phyloP scores from a whole-genome alignment of 164 flowering plant genomes.

The Vitis riparia region DNA sequence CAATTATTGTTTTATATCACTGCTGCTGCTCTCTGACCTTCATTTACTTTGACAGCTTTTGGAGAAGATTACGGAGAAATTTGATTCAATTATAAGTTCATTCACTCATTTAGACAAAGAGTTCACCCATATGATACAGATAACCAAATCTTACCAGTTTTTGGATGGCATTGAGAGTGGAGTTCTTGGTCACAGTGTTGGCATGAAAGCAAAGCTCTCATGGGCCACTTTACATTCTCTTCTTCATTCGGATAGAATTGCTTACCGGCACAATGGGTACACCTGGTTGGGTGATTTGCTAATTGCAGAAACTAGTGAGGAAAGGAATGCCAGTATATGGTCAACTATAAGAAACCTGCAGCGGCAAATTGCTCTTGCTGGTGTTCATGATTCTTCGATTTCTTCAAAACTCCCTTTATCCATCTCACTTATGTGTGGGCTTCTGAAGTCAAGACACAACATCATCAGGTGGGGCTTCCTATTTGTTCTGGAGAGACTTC shows the following conservation, averaged over 20 bases:
- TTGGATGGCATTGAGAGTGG: slow-evolving; percentile 49
- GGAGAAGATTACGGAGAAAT: slow-evolving; percentile 62
- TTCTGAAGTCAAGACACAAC: slow-evolving; percentile 79
- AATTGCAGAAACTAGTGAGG: slow-evolving; percentile 69
- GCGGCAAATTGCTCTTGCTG: slow-evolving; percentile 60
- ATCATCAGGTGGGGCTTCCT: slow-evolving; percentile 88
- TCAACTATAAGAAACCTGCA: slow-evolving; percentile 60
- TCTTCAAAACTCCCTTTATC: slow-evolving; percentile 67
- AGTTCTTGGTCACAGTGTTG: slow-evolving; percentile 30
- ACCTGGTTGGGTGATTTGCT: slow-evolving; percentile 93
- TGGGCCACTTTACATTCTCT: slow-evolving; percentile 98
- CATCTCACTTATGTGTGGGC: slow-evolving; percentile 84
- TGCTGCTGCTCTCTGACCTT: slow-evolving; percentile 8
- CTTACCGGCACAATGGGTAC: slow-evolving; percentile 87
- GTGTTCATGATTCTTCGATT: slow-evolving; percentile 53
- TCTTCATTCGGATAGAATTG: slow-evolving; percentile 82
- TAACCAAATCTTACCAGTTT: slow-evolving; percentile 68
- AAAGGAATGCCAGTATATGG: slow-evolving; percentile 47
- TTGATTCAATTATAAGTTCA: slow-evolving; percentile 64
- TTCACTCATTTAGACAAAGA: slow-evolving; percentile 78
- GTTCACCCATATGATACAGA: slow-evolving; percentile 66
- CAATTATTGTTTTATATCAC: background rate
- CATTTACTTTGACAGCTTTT: slow-evolving; percentile 61
- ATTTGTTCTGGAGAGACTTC: slow-evolving; percentile 84
- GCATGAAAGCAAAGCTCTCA: slow-evolving; percentile 51